These are phyloP conservation scores for Lasiosphaeria miniovina DNA, from an alignment of 495 filamentous ascomycete species.

Conservation along the genomic window DNA sequence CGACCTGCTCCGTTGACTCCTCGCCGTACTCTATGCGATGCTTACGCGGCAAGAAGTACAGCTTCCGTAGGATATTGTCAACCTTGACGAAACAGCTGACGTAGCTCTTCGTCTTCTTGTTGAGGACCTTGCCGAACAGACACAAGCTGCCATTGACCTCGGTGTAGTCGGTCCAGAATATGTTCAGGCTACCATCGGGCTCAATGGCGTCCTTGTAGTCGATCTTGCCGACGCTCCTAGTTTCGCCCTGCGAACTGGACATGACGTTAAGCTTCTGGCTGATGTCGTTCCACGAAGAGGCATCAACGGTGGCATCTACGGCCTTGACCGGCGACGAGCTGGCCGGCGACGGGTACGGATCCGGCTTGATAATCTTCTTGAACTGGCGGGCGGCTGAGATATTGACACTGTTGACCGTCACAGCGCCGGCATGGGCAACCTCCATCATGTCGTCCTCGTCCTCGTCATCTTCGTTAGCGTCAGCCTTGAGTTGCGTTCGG, in stretches of 20 bases:
- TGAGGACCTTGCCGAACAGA: constrained; percentile 93
- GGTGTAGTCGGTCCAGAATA: constrained; percentile 97
- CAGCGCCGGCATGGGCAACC: constrained; percentile 70
- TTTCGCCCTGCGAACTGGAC: constrained; percentile 58
- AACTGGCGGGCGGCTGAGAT: constrained; percentile 78
- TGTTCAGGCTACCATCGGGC: constrained; percentile 82
- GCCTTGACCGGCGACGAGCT: constrained; percentile 71
- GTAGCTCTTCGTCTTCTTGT: constrained; percentile 74
- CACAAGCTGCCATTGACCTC: constrained; percentile 90
- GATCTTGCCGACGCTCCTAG: constrained; percentile 69
- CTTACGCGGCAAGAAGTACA: constrained; percentile 88
- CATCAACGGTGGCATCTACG: constrained; percentile 59
- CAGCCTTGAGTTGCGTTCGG: constrained; percentile 63
- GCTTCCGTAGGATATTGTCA: constrained; percentile 88
- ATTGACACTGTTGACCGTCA: constrained; percentile 71
- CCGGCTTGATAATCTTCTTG: constrained; percentile 68
- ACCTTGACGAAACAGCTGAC: constrained; percentile 95
- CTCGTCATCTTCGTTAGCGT: constrained; percentile 62
- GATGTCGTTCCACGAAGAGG: constrained; percentile 87
- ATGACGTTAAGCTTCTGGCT: constrained; percentile 83
- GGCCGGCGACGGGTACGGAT: constrained; percentile 61
- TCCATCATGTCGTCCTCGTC: constrained; percentile 84
- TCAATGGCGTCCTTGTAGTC: constrained; percentile 78
- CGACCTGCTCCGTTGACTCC: constrained; percentile 75
- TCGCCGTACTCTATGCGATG: constrained; percentile 54